Evolutionary conservation across 139 green algal genomes (phyloP), one percentile per base, ranked within the genome.

Genomic region (Chlamydomonas eustigma): DNA sequence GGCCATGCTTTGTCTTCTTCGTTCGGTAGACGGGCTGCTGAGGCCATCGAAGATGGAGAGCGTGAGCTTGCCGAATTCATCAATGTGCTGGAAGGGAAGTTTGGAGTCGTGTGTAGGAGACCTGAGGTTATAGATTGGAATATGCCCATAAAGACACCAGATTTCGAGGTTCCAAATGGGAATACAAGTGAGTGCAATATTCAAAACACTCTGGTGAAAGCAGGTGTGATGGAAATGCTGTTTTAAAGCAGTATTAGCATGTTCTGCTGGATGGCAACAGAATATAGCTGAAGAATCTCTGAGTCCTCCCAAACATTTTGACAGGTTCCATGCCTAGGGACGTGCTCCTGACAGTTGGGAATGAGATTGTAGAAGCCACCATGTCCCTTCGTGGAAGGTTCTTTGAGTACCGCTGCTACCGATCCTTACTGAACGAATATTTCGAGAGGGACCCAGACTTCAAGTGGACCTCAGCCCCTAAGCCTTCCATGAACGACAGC

Each of bases 331-430:
- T 68, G 52, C 52, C 52, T 4, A 25, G 52, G 4, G 52, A 68
- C 52, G 52, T 68, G 52, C 52, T 68, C n/a, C 52, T 68, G 52
- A 68, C 52, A 28, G 52, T 68, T 4, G 52, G 68, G 2, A 74
- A 74, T 38, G 39, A 50, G 3, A 74, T 74, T 24, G 35, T 74
- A n/a, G 68, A 74, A 36, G 68, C 36, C 34, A 74, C 68, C 33
- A 74, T 74, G 68, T 51, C 31, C 34, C 32, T 50, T 28, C 68
- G 68, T 28, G 37, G 35, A 6, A 37, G 68, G 22, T 74, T 63
- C 39, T 74, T 74, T 38, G 68, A 74, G 37, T 50, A 74, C 68
- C 36, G 37, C 4, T 51, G 31, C 39, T 68, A 68, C 52, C 52
- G 52, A 8, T 4, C 32, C n/a, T 28, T 68, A 28, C 52, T 68